Conservation (phyloP, 1,284 basidiomycete species). For the Pyrrhoderma lamaoense region DNA sequence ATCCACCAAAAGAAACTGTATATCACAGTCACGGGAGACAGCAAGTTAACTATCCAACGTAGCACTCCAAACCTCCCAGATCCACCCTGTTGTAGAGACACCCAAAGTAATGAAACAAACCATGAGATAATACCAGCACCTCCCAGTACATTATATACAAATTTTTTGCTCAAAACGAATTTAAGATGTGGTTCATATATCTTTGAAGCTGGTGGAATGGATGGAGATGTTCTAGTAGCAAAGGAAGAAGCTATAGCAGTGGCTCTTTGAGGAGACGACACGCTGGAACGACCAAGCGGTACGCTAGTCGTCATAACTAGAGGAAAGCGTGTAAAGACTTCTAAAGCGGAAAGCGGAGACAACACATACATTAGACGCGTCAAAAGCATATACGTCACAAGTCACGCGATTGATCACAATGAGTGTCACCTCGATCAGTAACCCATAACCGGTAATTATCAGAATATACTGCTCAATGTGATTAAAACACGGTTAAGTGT, state of each 20-base stretch:
- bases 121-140: conserved; percentile 44
- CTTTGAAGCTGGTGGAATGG: conserved; percentile 41
- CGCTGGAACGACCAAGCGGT: too few relatives aligned
- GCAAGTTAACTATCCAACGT: conserved; percentile 30
- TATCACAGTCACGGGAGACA: conserved; percentile 32
- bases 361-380: too few relatives aligned
- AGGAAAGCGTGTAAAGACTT: too few relatives aligned
- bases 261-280: conserved; percentile 21
- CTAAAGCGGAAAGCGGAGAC: too few relatives aligned
- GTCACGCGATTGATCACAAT: too few relatives aligned
- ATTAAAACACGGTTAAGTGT: too few relatives aligned
- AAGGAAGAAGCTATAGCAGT: conserved; percentile 34
- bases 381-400: too few relatives aligned
- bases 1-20: conserved; percentile 31
- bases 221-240: conserved; percentile 37
- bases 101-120: conserved; percentile 35
- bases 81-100: conserved; percentile 28
- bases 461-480: too few relatives aligned
- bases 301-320: too few relatives aligned
- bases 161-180: conserved; percentile 46
- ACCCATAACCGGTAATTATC: too few relatives aligned
- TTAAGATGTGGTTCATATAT: conserved; percentile 56
- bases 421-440: too few relatives aligned
- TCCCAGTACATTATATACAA: conserved; percentile 44
- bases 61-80: conserved; percentile 26